Base-by-base conservation (phyloP, 2,329 filamentous ascomycete species). In the Sporothrix euskadiensis region DNA sequence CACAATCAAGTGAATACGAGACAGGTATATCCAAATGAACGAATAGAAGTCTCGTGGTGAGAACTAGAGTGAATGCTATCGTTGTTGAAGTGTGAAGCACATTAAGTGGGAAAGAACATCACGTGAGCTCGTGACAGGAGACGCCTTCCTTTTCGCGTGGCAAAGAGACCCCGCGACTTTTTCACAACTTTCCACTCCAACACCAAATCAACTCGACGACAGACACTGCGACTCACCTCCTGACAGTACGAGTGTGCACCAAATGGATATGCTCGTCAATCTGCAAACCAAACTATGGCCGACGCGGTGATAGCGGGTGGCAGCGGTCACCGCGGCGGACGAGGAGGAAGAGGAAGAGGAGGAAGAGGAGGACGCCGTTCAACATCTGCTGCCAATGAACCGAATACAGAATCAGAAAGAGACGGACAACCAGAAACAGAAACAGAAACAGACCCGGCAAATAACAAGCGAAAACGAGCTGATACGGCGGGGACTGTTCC, bases 391-490 rank as follows among this genome's bases (percentile, higher is more conserved):
- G 19, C 41, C 5, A 32, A 54, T 19, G 44, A 39, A 9, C 16
- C 54, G 9, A 47, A 10, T 26, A 22, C 35, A 19, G 61, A 47
- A 30, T 26, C 65, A 22, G 44, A 52, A 3, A 6, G 47, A 52
- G 7, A 5, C 47, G 26, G 26, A 26, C 26, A 26, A n/a, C 16
- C 47, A 52, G 16, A 47, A 16, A 12, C 26, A 35, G 14, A 54
- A 1, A 8, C 19, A 39, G 35, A 19, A 12, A n/a, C 39, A 5
- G 65, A 63, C 3, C 41, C 22, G n/a, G n/a, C 63, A 12, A 9
- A n/a, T 7, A 30, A 26, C 56, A 73, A 73, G 16, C 72, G 72
- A 7, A 73, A 73, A 26, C 66, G 66, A 22, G 5, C 66, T 7
- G 47, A 70, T 41, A 71, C 66, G 49, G 26, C 19, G 16, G 32